Conservation (phyloP, 306 rosid genomes). For the Canavalia ensiformis region DNA sequence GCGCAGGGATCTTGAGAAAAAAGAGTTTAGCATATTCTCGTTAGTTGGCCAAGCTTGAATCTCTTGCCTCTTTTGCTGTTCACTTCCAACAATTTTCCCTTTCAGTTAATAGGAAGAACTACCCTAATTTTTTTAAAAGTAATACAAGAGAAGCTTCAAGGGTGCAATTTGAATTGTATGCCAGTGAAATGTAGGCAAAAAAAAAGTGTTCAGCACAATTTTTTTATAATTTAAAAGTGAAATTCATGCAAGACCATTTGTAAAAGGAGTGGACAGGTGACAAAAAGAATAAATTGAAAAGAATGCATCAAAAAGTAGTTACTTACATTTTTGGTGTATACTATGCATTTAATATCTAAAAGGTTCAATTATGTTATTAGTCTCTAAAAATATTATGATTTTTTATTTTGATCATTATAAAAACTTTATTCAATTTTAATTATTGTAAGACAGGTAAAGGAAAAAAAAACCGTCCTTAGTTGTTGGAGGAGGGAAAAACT, state of each 20-base stretch:
- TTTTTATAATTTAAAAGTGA: background rate
- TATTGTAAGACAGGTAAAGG: background rate
- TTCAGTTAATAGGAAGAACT: background rate
- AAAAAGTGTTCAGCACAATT: background rate
- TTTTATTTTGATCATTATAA: too few species aligned
- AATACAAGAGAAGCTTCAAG: background rate
- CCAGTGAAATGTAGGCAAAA: background rate
- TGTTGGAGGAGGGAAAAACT: background rate
- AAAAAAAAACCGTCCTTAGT: background rate
- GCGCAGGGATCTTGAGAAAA: background rate
- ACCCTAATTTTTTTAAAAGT: background rate
- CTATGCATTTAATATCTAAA: too few species aligned
- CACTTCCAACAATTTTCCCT: background rate
- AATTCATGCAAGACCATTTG: background rate
- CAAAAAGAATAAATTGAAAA: background rate
- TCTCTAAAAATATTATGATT: too few species aligned
- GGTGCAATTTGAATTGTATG: background rate
- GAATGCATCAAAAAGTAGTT: background rate
- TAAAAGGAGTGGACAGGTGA: background rate
- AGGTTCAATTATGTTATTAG: too few species aligned
- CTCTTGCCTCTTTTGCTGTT: background rate
- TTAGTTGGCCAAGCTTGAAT: slow-evolving; percentile 2
- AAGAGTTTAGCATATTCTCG: background rate
- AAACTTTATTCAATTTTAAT: background rate
- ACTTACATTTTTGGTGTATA: too few species aligned